Evolutionary conservation across 192 early-diverging fungal species (phyloP), one percentile per base, ranked within the genome.

Genomic region (Rhizoclosmatium globosum): DNA sequence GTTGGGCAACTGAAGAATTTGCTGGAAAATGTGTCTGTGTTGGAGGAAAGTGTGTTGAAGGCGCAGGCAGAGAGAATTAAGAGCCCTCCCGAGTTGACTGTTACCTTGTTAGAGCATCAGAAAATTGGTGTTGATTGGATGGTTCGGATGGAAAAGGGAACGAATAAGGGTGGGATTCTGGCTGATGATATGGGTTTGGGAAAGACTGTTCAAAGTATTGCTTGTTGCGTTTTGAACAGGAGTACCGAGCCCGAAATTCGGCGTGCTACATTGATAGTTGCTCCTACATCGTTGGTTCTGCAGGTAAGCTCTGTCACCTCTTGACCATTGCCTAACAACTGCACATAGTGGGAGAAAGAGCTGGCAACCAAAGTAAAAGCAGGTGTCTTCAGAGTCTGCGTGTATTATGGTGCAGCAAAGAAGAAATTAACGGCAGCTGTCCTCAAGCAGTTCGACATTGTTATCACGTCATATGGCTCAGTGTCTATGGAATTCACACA

Each of bases 161-260:
- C 41, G 3, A 77, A 77, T 59, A 71, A 73, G 60, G 78, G 78
- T 9, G 74, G 69, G 19, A 87, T 87, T 59, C 69, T 87, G 2
- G 86, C 86, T 19, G 61, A 41, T 15, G 39, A 45, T 44, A 41
- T 41, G 69, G 93, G 91, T 19, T 78, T 92, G 56, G 92, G 92
- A 3, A 93, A 96, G 81, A 95, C 95, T 0, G 78, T 96, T 1
- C 94, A 96, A 79, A 83, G 90, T 3, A 86, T 96, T 61, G 85
- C 93, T 2, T 77, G 91, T 0, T 88, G 94, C 13, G 44, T 92
- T 31, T 75, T 85, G 2, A 94, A 81, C 50, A 82, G 72, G 46
- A 77, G 71, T 50, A 59, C 61, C 44, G 86, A 91, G 46, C 31
- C 31, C 31, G 82, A 84, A 0, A 78, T 85, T 11, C 89, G 88